A percentile compares a stretch with the other conserved stretches of the same genome.
These are phyloP conservation scores for Aspergillus chevalieri DNA, from an alignment of 2,329 filamentous ascomycete genomes.

Conservation along the genomic window DNA sequence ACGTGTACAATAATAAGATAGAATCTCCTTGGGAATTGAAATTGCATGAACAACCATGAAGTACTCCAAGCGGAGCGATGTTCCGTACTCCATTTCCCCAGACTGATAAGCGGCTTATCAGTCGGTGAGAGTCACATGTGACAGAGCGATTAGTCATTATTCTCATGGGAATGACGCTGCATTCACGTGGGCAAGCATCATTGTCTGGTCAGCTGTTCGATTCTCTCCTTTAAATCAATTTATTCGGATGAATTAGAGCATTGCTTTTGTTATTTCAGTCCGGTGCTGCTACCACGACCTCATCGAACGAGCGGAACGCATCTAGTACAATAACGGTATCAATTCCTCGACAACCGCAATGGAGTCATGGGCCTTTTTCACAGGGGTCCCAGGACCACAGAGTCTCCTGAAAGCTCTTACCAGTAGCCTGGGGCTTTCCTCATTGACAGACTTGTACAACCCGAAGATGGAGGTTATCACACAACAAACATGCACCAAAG, in stretches of 20 bases:
- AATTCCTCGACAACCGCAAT: conserved; percentile 6
- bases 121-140: conserved; percentile 2
- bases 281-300: not conserved
- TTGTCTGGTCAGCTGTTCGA: not conserved
- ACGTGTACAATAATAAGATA: not conserved
- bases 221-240: not conserved
- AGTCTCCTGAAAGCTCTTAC: conserved; percentile 28
- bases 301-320: too few species aligned
- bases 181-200: conserved; percentile 4
- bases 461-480: conserved; percentile 6
- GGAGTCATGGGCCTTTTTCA: conserved; percentile 6
- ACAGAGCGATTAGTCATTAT: conserved; percentile 1
- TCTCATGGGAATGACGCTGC: conserved; percentile 2
- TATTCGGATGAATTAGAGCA: not conserved
- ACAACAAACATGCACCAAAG: conserved; percentile 25
- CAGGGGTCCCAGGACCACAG: conserved; percentile 29
- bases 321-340: not conserved
- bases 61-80: too few species aligned
- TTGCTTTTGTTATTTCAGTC: not conserved
- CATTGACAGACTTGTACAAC: conserved; percentile 10
- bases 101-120: conserved; percentile 1
- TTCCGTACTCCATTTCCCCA: not conserved
- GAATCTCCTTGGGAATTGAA: too few species aligned
- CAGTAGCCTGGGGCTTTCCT: conserved; percentile 25
- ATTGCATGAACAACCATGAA: too few species aligned